Percentiles rank a stretch among this genome's conserved stretches.
These are phyloP conservation scores for Albifimbria verrucaria DNA, from an alignment of 2,329 filamentous ascomycete species.

Conservation along the genomic window DNA sequence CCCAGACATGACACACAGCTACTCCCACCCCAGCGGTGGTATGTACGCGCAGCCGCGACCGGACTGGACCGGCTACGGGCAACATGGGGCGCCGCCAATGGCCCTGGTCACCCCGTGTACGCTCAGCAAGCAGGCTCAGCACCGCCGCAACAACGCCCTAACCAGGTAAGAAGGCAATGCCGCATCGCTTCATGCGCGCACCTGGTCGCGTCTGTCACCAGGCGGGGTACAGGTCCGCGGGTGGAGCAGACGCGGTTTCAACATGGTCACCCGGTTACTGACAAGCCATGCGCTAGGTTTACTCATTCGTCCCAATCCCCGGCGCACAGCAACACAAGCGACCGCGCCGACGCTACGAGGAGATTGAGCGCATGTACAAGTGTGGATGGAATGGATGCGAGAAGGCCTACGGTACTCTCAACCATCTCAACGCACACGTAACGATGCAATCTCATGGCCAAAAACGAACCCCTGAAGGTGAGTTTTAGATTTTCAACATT, in stretches of 20 bases:
- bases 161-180: slow-evolving; percentile 54
- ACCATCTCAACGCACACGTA: slow-evolving; percentile 96
- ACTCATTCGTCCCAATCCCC: slow-evolving; percentile 96
- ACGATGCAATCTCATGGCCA: slow-evolving; percentile 97
- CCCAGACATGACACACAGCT: slow-evolving; percentile 82
- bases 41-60: slow-evolving; percentile 70
- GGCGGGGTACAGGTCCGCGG: too few relatives aligned
- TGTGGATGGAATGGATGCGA: slow-evolving; percentile 98
- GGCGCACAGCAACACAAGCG: slow-evolving; percentile 97
- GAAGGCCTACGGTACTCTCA: slow-evolving; percentile 96
- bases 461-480: slow-evolving; percentile 97
- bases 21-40: slow-evolving; percentile 58
- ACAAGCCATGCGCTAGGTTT: slow-evolving; percentile 63
- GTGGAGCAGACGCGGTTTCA: too few relatives aligned
- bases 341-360: slow-evolving; percentile 88
- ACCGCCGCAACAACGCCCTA: slow-evolving; percentile 51
- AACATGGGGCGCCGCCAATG: slow-evolving; percentile 46
- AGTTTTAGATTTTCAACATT: slow-evolving; percentile 29
- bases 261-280: too few relatives aligned
- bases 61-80: slow-evolving; percentile 69
- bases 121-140: slow-evolving; percentile 53
- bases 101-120: slow-evolving; percentile 53
- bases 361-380: slow-evolving; percentile 99
- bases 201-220: too few relatives aligned
- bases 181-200: too few relatives aligned